A percentile compares a stretch with the other conserved stretches of the same genome.
These are phyloP conservation scores for Pestalotiopsis sp. DNA, from an alignment of 2,329 filamentous ascomycete species.

Conservation along the genomic window DNA sequence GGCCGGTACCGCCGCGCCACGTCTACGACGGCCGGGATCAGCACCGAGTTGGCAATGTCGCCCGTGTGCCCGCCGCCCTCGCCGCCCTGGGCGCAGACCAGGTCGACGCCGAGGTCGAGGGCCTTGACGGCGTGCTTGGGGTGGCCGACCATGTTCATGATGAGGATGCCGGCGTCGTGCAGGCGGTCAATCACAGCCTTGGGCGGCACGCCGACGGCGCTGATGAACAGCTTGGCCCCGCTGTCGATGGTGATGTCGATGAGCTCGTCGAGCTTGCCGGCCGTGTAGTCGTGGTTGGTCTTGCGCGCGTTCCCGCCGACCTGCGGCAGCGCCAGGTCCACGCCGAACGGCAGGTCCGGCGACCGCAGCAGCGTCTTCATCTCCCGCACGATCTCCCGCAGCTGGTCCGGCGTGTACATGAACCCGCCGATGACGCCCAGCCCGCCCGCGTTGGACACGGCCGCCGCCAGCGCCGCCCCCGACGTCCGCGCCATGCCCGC, in stretches of 20 bases:
- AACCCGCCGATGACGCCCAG: conserved; percentile 75
- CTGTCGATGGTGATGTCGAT: conserved; percentile 85
- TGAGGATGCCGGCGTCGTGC: conserved; percentile 76
- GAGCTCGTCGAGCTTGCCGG: conserved; percentile 83
- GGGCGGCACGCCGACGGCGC: conserved; percentile 86
- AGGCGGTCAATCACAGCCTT: conserved; percentile 71
- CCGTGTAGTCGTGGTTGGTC: conserved; percentile 96
- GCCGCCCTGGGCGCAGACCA: conserved; percentile 89
- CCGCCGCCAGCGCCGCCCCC: conserved; percentile 76
- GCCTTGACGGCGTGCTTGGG: conserved; percentile 91
- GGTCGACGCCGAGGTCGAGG: conserved; percentile 82
- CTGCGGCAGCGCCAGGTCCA: conserved; percentile 90
- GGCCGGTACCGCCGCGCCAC: conserved; percentile 75
- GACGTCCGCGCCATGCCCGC: conserved; percentile 93
- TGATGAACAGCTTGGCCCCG: conserved; percentile 84
- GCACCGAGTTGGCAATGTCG: conserved; percentile 80
- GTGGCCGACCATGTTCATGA: conserved; percentile 98
- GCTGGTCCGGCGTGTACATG: conserved; percentile 73
- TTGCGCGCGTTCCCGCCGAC: conserved; percentile 81
- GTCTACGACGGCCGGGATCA: conserved; percentile 87
- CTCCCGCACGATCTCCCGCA: conserved; percentile 81
- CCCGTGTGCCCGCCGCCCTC: conserved; percentile 95
- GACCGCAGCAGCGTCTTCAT: conserved; percentile 74
- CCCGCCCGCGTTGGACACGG: conserved; percentile 86
- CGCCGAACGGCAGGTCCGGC: conserved; percentile 79